Base-by-base conservation (phyloP, 352 stramenopile species). In the Peronospora destructor region DNA sequence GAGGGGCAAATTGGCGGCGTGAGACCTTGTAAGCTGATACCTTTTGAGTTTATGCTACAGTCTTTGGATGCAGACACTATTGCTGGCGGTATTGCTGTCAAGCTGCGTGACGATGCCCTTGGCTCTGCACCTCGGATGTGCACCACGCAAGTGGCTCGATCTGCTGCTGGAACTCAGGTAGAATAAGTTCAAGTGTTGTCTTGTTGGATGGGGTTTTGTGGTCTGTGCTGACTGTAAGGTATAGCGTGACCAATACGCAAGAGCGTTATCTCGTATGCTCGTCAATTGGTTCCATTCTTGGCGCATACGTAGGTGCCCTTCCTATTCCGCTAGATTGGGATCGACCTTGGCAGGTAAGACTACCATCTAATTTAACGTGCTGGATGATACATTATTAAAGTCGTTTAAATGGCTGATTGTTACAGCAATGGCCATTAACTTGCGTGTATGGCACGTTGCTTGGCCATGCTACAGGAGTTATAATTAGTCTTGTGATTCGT, bases 241-340 rank as follows among this genome's bases (percentile, higher is more conserved):
- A 4, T 16, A 90, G 78, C 44, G 54, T 66, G 14, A 68, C 56
- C 26, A 65, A 62, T 44, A 34, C 45, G 0, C 53, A 73, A 9
- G 78, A 91, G 21, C 32, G 73, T 16, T 73, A 74, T 28, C 38
- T 87, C 17, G 61, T 77, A 16, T 73, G 64, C 35, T 75, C 79
- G 10, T 64, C 59, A 3, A 68, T 90, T 26, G 79, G 79, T 23
- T 67, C 75, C 10, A 66, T 70, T 12, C 36, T 91, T 4, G 84
- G 84, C 35, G 67, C 71, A 0, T 94, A 91, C 45, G 13, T 88
- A 17, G 84, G 84, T 17, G 80, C 81, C 17, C 44, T 94, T 8
- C 76, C 83, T 34, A 88, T 94, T 57, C 84, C 84, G 2, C 51
- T 94, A 6, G 84, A 94, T 45, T 94, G 84, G 84, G 84, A 94